These are phyloP conservation scores for Penicillium chermesinum DNA, from an alignment of 495 filamentous ascomycete genomes.

Conservation along the genomic window DNA sequence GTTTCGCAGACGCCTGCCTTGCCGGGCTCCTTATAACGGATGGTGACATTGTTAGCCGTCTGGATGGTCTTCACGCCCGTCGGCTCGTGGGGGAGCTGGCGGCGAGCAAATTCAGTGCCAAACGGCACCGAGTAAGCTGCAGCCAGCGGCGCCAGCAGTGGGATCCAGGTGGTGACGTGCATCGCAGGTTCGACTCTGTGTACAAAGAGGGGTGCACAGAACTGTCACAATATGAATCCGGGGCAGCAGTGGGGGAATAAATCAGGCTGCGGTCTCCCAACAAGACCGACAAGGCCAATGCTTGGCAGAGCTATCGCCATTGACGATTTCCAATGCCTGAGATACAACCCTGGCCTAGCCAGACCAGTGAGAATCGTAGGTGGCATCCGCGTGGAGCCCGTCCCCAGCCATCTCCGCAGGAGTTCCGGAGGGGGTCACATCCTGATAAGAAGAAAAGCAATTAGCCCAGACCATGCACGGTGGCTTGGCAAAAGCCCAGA, in stretches of 20 bases:
- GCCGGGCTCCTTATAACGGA: slow-evolving; percentile 39
- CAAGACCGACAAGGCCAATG: background rate
- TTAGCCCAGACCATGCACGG: slow-evolving; percentile 2
- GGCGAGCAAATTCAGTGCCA: slow-evolving; percentile 19
- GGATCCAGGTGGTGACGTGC: slow-evolving; percentile 21
- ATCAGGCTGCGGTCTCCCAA: background rate
- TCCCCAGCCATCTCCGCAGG: slow-evolving; percentile 18
- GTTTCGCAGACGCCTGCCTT: slow-evolving; percentile 49
- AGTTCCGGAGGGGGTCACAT: slow-evolving; percentile 22
- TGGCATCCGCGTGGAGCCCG: slow-evolving; percentile 8
- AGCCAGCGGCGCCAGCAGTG: slow-evolving; percentile 22
- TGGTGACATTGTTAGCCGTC: slow-evolving; percentile 50
- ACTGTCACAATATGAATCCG: slow-evolving; percentile 1
- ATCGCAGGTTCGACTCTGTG: slow-evolving; percentile 15
- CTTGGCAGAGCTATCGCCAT: background rate
- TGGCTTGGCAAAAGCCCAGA: slow-evolving; percentile 6
- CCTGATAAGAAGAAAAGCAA: slow-evolving; percentile 6
- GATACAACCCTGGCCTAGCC: slow-evolving; percentile 3
- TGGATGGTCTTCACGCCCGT: slow-evolving; percentile 53
- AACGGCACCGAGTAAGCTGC: slow-evolving; percentile 15
- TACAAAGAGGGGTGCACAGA: background rate
- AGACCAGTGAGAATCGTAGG: slow-evolving; percentile 3
- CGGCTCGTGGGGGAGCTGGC: slow-evolving; percentile 45
- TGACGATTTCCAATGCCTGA: slow-evolving; percentile 3
- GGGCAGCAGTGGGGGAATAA: background rate